Evolutionary conservation across 2,329 filamentous ascomycete genomes (phyloP).

Genomic region (Venturia pyrina): DNA sequence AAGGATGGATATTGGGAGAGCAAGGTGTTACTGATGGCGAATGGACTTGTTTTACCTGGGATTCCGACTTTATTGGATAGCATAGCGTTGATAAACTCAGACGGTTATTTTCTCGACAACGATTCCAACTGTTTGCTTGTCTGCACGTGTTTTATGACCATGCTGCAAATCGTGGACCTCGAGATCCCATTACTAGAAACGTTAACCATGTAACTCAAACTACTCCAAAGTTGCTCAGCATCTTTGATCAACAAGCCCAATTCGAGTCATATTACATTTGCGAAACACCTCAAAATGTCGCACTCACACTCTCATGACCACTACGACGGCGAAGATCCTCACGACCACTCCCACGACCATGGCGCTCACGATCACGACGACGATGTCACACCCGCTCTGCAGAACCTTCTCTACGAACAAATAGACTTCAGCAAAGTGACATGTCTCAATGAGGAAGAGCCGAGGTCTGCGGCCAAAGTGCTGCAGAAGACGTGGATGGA

Average conservation of each 20-base stretch:
- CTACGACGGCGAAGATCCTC: constrained; percentile 12
- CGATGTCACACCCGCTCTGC: constrained; percentile 73
- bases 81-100: not conserved
- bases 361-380: constrained; percentile 46
- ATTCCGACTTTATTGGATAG: not conserved
- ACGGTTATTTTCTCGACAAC: no score
- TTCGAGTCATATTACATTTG: not conserved
- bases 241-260: not conserved
- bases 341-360: constrained; percentile 31
- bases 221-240: not conserved
- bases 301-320: constrained; percentile 9
- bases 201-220: not conserved
- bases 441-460: constrained; percentile 70
- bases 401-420: constrained; percentile 83
- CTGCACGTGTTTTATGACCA: not conserved
- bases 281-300: not conserved
- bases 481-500: constrained; percentile 89
- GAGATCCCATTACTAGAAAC: not conserved
- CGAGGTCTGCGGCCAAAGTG: constrained; percentile 60
- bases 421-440: constrained; percentile 79
- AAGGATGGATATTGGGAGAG: not conserved
- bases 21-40: not conserved
- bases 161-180: not conserved
- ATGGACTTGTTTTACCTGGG: not conserved
- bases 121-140: no score